Conservation (phyloP, 441 rosid genomes). For the Populus hybrid region DNA sequence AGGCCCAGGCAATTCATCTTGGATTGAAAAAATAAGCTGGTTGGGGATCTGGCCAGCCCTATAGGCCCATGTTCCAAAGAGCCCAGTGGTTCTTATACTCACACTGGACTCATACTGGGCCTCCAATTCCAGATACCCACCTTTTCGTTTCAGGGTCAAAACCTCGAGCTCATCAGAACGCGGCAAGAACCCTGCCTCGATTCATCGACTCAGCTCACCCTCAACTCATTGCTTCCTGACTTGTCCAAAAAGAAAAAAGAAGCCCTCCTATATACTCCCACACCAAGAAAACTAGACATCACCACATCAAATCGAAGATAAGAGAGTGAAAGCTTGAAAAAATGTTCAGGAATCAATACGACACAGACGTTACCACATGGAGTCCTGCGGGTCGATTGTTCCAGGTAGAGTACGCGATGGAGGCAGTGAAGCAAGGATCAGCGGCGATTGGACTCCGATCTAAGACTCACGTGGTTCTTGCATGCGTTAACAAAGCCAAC, state of each 20-base stretch:
- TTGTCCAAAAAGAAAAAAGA: not conserved
- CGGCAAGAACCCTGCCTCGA: not conserved
- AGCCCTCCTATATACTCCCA: not conserved
- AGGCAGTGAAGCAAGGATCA: slow-evolving; percentile 97
- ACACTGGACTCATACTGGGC: not conserved
- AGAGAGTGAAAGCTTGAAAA: slow-evolving; percentile 2
- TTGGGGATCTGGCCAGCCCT: not conserved
- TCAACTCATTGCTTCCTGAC: not conserved
- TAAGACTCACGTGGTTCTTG: slow-evolving; percentile 79
- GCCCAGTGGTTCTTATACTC: not conserved
- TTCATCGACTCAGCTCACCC: not conserved
- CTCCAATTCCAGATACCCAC: not conserved
- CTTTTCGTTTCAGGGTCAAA: not conserved
- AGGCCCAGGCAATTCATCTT: not conserved
- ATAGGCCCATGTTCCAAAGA: not conserved
- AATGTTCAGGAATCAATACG: slow-evolving; percentile 98
- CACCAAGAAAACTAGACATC: not conserved
- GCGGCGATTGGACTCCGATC: slow-evolving; percentile 98
- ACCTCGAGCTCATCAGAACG: not conserved
- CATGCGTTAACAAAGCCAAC: too few species aligned
- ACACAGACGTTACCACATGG: slow-evolving; percentile 97
- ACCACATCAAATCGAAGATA: not conserved
- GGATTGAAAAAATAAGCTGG: not conserved
- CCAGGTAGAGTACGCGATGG: slow-evolving; percentile 99
- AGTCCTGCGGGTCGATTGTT: slow-evolving; percentile 85